Base-by-base conservation (phyloP, 139 green algal species). In the Chlamydomonas incerta region DNA sequence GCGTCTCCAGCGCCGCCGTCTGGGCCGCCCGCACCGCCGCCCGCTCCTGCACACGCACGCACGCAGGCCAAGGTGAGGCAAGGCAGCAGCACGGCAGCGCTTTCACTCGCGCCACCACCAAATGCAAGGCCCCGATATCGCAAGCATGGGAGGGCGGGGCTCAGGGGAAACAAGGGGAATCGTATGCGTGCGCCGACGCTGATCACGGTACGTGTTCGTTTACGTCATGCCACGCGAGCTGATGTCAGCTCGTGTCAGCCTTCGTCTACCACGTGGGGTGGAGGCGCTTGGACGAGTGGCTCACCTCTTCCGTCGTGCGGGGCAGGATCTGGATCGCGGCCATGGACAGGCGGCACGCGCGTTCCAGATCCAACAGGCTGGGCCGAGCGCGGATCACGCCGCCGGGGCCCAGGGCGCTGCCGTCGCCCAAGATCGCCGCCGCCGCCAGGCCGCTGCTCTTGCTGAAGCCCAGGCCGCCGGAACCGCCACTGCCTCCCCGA, bases 291-390 rank as follows among this genome's bases (percentile, higher is more conserved):
- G 33, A 41, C 11, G 58, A 28, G 28, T 47, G 18, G 17, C 62
- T 17, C 77, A 83, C 77, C 63, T 83, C 77, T 14, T 83, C 63
- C 18, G 77, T 83, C 0, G 77, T 14, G 21, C 46, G 29, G 0
- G 77, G 77, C 63, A 83, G 63, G 17, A 33, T 21, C 23, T 83
- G 77, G 34, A 83, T 74, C n/a, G 77, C 60, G 5, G 77, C 77
- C 15, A 83, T 29, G 1, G 77, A 83, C 63, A 83, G 41, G 37
- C 77, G 41, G 63, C 77, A 83, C 13, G 77, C 77, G 15, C 77
- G 63, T 63, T 83, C 77, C 41, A 83, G 77, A 52, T 83, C 77
- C 41, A 83, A 17, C 63, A 83, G 18, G 63, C 63, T 74, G n/a
- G 77, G 77, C 41, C 77, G 63, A 9, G 60, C 18, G 14, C 63